A percentile compares a stretch with the other conserved stretches of the same genome.
Evolutionary conservation across 2,329 filamentous ascomycete genomes (phyloP).

Genomic region (Sphaerulina vaccinii): DNA sequence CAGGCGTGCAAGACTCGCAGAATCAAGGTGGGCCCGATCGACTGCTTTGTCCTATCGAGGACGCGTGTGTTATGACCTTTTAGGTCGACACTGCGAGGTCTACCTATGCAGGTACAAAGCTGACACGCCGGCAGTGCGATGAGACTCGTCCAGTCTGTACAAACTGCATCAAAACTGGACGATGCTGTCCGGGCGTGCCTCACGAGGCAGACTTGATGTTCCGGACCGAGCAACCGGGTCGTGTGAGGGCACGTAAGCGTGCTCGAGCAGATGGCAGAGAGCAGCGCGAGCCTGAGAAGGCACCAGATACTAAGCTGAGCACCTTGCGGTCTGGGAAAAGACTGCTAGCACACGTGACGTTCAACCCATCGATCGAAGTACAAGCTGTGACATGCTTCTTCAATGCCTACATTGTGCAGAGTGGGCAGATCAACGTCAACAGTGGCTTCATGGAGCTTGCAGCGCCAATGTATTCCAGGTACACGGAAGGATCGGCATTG

Average conservation of each 20-base stretch:
- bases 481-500: slow-evolving; percentile 13
- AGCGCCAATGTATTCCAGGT: slow-evolving; percentile 1
- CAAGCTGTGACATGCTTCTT: slow-evolving; percentile 14
- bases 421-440: slow-evolving; percentile 4
- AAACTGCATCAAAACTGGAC: slow-evolving; percentile 16
- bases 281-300: background rate
- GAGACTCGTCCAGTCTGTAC: slow-evolving; percentile 15
- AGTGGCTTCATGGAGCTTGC: slow-evolving; percentile 16
- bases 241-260: slow-evolving; percentile 4
- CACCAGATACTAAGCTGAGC: slow-evolving; percentile 5
- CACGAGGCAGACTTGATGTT: slow-evolving; percentile 20
- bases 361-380: slow-evolving; percentile 14
- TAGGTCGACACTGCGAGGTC: background rate
- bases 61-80: no score
- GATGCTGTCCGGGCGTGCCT: slow-evolving; percentile 19
- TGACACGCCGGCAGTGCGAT: slow-evolving; percentile 12
- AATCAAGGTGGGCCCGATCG: slow-evolving; percentile 16
- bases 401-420: slow-evolving; percentile 4
- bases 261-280: slow-evolving; percentile 4
- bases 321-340: background rate
- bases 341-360: background rate
- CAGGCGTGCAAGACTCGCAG: slow-evolving; percentile 16
- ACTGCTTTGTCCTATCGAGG: no score
- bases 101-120: background rate
- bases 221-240: slow-evolving; percentile 12